phyloP scores from a whole-genome alignment of 306 rosid species.

The Hippophae rhamnoides region DNA sequence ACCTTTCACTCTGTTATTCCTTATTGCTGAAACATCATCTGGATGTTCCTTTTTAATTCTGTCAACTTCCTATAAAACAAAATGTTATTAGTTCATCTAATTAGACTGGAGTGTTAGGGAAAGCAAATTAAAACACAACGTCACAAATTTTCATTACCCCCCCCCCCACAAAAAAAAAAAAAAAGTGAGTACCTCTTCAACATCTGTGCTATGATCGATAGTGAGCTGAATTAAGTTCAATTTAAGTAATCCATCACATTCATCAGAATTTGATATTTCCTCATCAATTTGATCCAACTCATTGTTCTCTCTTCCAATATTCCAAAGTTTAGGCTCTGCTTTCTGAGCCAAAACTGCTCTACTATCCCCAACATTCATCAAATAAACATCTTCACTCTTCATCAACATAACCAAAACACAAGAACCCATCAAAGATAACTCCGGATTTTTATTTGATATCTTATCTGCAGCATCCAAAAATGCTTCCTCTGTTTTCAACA shows the following conservation, averaged over 20 bases:
- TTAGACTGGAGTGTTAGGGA: not conserved
- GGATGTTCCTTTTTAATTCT: conserved; percentile 67
- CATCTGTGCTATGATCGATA: conserved; percentile 53
- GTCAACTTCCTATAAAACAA: conserved; percentile 44
- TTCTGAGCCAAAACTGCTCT: conserved; percentile 50
- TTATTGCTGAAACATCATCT: conserved; percentile 52
- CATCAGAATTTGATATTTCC: conserved; percentile 25
- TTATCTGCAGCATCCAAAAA: conserved; percentile 42
- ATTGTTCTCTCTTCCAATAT: conserved; percentile 4
- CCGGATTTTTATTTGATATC: conserved; percentile 45
- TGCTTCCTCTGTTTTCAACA: conserved; percentile 51
- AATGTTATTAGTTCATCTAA: not conserved
- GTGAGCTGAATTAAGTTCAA: conserved; percentile 54
- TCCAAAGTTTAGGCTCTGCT: conserved; percentile 15
- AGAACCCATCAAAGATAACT: conserved; percentile 81
- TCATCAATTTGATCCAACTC: conserved; percentile 25
- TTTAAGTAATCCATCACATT: conserved; percentile 7
- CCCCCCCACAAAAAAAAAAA: not conserved
- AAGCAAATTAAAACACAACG: not conserved
- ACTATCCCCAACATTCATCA: conserved; percentile 91
- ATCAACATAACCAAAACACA: conserved; percentile 86
- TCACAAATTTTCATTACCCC: not conserved
- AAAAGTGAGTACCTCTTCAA: conserved; percentile 40
- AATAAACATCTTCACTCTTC: conserved; percentile 70
- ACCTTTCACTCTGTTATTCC: conserved; percentile 66